Conservation (phyloP, 164 flowering plant genomes). For the Tetracentron sinense region DNA sequence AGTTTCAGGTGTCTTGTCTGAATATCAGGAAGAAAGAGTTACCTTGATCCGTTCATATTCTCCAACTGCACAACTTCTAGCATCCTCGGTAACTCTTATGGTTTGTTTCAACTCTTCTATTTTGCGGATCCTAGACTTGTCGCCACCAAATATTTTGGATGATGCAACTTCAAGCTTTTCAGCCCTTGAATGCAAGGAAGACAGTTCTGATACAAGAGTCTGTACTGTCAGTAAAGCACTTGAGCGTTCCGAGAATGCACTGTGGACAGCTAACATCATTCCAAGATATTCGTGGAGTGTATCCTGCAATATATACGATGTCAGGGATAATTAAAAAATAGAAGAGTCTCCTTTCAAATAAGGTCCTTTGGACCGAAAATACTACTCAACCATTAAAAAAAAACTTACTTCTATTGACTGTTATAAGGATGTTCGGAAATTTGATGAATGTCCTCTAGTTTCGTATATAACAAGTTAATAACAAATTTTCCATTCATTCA, state of each 20-base stretch:
- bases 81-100: slow-evolving; percentile 71
- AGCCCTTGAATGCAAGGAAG: slow-evolving; percentile 60
- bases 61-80: slow-evolving; percentile 67
- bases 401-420: background rate
- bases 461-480: too few species aligned
- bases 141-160: slow-evolving; percentile 86
- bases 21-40: slow-evolving; percentile 5
- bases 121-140: slow-evolving; percentile 70
- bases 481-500: too few species aligned
- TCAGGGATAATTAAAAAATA: background rate
- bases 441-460: background rate
- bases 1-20: background rate
- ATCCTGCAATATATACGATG: slow-evolving; percentile 48
- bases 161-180: slow-evolving; percentile 89
- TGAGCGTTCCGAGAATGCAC: slow-evolving; percentile 84
- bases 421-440: background rate
- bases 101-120: slow-evolving; percentile 77
- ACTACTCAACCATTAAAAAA: too few species aligned
- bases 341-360: background rate
- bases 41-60: slow-evolving; percentile 95
- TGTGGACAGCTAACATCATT: slow-evolving; percentile 71
- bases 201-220: slow-evolving; percentile 73
- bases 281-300: slow-evolving; percentile 88
- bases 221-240: slow-evolving; percentile 91
- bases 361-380: background rate